These are phyloP conservation scores for Linnemannia schmuckeri DNA, from an alignment of 192 early-diverging fungal genomes.

Conservation along the genomic window DNA sequence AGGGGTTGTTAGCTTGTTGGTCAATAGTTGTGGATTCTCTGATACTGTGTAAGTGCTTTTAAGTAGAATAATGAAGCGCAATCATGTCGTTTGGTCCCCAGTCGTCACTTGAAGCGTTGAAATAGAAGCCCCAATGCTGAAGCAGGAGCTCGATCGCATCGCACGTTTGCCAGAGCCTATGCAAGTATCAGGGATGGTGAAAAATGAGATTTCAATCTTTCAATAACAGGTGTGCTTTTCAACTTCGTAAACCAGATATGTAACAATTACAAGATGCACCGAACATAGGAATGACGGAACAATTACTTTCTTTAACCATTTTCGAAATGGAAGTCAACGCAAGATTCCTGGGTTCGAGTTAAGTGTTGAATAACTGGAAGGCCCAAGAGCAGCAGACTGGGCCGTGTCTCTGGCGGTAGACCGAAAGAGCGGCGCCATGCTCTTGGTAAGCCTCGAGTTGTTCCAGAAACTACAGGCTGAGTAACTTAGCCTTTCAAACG, in stretches of 20 bases:
- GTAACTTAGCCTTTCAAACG: slow-evolving; percentile 11
- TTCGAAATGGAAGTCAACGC: neutral
- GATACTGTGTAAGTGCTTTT: neutral
- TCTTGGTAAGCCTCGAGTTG: slow-evolving; percentile 24
- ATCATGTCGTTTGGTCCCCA: slow-evolving; percentile 19
- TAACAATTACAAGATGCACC: neutral
- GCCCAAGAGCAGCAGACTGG: slow-evolving; percentile 30
- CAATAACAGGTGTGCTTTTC: too few species aligned
- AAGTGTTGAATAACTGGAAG: slow-evolving; percentile 13
- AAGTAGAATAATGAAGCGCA: neutral
- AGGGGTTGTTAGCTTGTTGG: slow-evolving; percentile 1
- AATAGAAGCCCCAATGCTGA: slow-evolving; percentile 32
- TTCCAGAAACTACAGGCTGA: slow-evolving; percentile 6
- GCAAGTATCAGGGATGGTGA: too few species aligned
- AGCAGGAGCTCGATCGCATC: slow-evolving; percentile 19
- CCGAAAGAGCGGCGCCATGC: slow-evolving; percentile 12
- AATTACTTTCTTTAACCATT: slow-evolving; percentile 14
- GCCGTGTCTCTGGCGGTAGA: neutral
- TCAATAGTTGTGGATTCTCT: neutral
- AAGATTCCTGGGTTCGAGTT: slow-evolving; percentile 16
- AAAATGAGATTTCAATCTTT: too few species aligned
- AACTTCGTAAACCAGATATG: too few species aligned
- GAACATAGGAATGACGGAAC: neutral
- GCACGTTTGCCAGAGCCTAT: slow-evolving; percentile 18
- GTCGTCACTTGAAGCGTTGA: slow-evolving; percentile 19